These are phyloP conservation scores for Cryptosporidium tyzzeri DNA, from an alignment of 169 alveolate genomes.

Conservation along the genomic window DNA sequence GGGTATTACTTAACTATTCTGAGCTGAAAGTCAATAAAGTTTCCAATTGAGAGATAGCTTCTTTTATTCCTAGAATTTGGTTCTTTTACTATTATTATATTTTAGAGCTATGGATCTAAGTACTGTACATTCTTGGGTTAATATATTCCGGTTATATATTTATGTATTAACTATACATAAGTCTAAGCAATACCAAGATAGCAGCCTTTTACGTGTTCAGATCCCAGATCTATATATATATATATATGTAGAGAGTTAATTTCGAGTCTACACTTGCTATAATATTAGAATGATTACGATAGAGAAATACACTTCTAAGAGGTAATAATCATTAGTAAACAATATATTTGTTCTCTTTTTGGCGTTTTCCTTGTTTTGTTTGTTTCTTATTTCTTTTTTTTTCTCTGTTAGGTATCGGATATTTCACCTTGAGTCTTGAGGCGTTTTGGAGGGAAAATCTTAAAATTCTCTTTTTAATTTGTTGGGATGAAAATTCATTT, in stretches of 20 bases:
- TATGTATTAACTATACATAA: neutral
- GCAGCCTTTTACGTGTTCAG: neutral
- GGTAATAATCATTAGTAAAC: slow-evolving; percentile 12
- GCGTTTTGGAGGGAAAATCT: slow-evolving; percentile 45
- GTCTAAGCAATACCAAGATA: neutral
- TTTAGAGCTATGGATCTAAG: neutral
- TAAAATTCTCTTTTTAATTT: neutral
- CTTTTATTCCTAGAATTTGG: slow-evolving; percentile 12
- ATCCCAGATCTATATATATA: neutral
- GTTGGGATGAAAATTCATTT: neutral
- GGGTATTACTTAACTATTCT: neutral
- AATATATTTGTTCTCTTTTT: neutral
- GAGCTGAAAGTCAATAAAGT: neutral
- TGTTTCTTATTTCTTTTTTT: neutral
- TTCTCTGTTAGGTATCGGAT: neutral
- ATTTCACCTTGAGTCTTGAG: neutral
- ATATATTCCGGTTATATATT: neutral
- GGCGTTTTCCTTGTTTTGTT: neutral
- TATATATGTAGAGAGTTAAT: neutral
- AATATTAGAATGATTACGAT: slow-evolving; percentile 14
- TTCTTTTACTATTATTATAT: slow-evolving; percentile 5
- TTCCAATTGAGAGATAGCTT: neutral
- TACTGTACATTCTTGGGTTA: neutral
- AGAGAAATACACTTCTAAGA: neutral
- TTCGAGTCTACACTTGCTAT: slow-evolving; percentile 10